A percentile compares a stretch with the other conserved stretches of the same genome.
These are phyloP conservation scores for Neodidymelliopsis sp. DNA, from an alignment of 2,329 filamentous ascomycete species.

Conservation along the genomic window DNA sequence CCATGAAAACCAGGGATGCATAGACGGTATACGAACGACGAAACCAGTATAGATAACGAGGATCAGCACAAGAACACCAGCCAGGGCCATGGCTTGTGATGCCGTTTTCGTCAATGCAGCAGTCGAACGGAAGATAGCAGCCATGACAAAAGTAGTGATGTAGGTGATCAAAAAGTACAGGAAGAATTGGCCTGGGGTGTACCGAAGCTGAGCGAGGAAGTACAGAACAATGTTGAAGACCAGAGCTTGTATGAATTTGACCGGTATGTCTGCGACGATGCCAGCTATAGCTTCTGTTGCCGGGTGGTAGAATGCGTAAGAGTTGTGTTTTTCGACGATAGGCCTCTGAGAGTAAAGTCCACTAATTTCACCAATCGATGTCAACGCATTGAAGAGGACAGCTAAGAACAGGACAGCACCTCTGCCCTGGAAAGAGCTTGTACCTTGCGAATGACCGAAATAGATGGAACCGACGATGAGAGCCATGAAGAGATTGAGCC, in stretches of 20 bases:
- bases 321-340: slow-evolving; percentile 87
- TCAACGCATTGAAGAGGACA: slow-evolving; percentile 66
- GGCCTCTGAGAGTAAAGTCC: slow-evolving; percentile 80
- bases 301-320: slow-evolving; percentile 88
- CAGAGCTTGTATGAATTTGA: slow-evolving; percentile 75
- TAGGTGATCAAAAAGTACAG: slow-evolving; percentile 72
- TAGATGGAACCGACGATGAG: slow-evolving; percentile 70
- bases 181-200: slow-evolving; percentile 79
- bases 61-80: slow-evolving; percentile 65
- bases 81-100: slow-evolving; percentile 63
- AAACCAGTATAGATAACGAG: slow-evolving; percentile 75
- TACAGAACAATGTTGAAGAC: slow-evolving; percentile 82
- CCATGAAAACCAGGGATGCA: slow-evolving; percentile 52
- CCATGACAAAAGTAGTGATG: slow-evolving; percentile 72
- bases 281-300: slow-evolving; percentile 83
- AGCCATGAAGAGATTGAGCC: slow-evolving; percentile 62
- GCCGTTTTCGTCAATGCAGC: slow-evolving; percentile 74
- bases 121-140: slow-evolving; percentile 82
- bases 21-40: slow-evolving; percentile 69
- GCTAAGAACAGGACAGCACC: slow-evolving; percentile 68
- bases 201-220: slow-evolving; percentile 81
- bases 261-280: slow-evolving; percentile 83
- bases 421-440: slow-evolving; percentile 61
- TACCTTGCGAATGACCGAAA: slow-evolving; percentile 60
- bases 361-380: slow-evolving; percentile 61